A percentile compares a stretch with the other conserved stretches of the same genome.
Evolutionary conservation across 306 rosid species (phyloP).

Genomic region (Cyamopsis tetragonoloba): DNA sequence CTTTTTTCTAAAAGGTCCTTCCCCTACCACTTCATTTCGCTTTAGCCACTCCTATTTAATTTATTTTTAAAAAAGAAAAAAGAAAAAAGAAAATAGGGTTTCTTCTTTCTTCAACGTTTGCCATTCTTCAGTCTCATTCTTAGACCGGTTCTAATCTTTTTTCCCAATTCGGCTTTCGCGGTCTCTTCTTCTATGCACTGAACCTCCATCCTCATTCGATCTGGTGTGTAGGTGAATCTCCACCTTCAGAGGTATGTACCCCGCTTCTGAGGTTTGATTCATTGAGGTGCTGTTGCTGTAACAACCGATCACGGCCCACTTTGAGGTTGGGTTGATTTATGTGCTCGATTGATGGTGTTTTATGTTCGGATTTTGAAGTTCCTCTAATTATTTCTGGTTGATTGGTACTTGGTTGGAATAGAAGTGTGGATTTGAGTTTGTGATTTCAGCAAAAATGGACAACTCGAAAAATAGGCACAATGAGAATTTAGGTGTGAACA

Average conservation of each 20-base stretch:
- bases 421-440: neutral
- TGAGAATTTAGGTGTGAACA: conserved; percentile 71
- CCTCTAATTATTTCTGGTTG: neutral
- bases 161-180: neutral
- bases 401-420: too few species aligned
- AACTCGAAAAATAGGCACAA: conserved; percentile 45
- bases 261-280: conserved; percentile 28
- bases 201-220: neutral
- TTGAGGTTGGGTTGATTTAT: conserved; percentile 6
- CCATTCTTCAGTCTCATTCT: conserved; percentile 2
- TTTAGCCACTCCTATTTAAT: neutral
- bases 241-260: conserved; percentile 37
- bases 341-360: neutral
- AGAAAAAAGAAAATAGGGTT: neutral
- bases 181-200: neutral
- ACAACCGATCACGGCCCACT: neutral
- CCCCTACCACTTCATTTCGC: neutral
- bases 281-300: conserved; percentile 16
- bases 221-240: neutral
- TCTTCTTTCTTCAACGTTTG: neutral
- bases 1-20: too few species aligned
- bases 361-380: neutral
- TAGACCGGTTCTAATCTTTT: conserved; percentile 31
- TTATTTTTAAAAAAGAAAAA: too few species aligned
- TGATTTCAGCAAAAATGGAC: conserved; percentile 40